phyloP scores from a whole-genome alignment of 352 stramenopile species.

The Pythium rishiriense region DNA sequence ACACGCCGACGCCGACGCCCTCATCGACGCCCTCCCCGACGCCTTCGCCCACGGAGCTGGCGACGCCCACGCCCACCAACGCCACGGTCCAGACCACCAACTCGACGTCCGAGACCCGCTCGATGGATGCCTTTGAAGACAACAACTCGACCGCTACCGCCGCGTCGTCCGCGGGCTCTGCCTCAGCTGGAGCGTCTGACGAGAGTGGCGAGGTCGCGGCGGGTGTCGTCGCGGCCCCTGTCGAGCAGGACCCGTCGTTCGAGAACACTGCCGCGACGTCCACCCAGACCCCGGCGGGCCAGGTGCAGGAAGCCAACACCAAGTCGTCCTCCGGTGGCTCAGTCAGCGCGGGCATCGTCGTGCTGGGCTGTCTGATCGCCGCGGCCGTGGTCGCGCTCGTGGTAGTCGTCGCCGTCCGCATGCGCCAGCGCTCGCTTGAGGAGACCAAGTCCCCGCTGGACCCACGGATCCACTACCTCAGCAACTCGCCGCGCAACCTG shows the following conservation, averaged over 20 bases:
- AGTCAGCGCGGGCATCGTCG: slow-evolving; percentile 34
- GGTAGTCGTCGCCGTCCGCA: slow-evolving; percentile 39
- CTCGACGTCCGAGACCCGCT: slow-evolving; percentile 7
- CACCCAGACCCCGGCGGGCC: slow-evolving; percentile 10
- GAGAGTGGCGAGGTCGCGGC: slow-evolving; percentile 9
- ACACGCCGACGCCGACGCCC: slow-evolving; percentile 4
- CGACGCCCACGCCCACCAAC: not conserved
- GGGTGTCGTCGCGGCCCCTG: not conserved
- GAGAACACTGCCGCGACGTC: slow-evolving; percentile 13
- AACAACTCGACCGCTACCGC: not conserved
- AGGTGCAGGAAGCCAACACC: slow-evolving; percentile 29
- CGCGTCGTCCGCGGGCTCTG: not conserved
- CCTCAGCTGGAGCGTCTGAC: not conserved
- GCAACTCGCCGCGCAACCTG: slow-evolving; percentile 12
- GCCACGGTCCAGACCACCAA: not conserved
- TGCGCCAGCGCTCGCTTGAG: slow-evolving; percentile 43
- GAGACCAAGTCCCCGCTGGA: slow-evolving; percentile 45
- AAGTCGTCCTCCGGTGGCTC: slow-evolving; percentile 26
- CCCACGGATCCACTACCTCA: slow-evolving; percentile 28
- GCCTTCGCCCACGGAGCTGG: slow-evolving; percentile 14
- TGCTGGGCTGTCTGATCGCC: slow-evolving; percentile 41
- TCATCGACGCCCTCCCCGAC: slow-evolving; percentile 18
- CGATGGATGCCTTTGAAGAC: slow-evolving; percentile 5
- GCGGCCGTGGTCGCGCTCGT: slow-evolving; percentile 42
- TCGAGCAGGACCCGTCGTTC: slow-evolving; percentile 3